Evolutionary conservation across 2,329 filamentous ascomycete species (phyloP).

Genomic region (Acephala macrosclerotiorum): DNA sequence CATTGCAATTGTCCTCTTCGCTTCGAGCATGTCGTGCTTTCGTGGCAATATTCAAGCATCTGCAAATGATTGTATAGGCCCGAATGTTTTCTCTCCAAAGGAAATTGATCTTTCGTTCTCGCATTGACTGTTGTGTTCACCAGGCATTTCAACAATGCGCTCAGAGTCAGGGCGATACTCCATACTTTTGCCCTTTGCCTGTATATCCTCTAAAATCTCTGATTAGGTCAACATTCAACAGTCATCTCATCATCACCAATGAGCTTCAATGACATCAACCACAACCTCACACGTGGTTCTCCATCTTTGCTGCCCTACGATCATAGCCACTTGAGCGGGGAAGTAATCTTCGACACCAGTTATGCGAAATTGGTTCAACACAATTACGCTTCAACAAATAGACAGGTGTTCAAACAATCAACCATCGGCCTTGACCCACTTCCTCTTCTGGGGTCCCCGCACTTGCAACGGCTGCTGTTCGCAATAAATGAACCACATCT

Average conservation of each 20-base stretch:
- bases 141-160: neutral
- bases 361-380: neutral
- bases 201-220: neutral
- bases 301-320: neutral
- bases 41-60: neutral
- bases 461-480: constrained; percentile 5
- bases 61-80: neutral
- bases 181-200: neutral
- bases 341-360: neutral
- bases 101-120: neutral
- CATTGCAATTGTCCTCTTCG: neutral
- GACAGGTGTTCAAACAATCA: neutral
- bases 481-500: neutral
- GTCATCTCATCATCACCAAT: neutral
- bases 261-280: constrained; percentile 8
- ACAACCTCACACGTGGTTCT: neutral
- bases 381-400: constrained; percentile 4
- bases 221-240: neutral
- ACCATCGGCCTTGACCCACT: neutral
- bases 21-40: neutral
- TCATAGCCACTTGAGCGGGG: neutral
- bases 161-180: neutral
- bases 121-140: neutral
- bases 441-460: neutral
- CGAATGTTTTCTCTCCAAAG: neutral